These are phyloP conservation scores for Trypanosoma platydactyli DNA, from an alignment of 208 protist species.

Conservation along the genomic window DNA sequence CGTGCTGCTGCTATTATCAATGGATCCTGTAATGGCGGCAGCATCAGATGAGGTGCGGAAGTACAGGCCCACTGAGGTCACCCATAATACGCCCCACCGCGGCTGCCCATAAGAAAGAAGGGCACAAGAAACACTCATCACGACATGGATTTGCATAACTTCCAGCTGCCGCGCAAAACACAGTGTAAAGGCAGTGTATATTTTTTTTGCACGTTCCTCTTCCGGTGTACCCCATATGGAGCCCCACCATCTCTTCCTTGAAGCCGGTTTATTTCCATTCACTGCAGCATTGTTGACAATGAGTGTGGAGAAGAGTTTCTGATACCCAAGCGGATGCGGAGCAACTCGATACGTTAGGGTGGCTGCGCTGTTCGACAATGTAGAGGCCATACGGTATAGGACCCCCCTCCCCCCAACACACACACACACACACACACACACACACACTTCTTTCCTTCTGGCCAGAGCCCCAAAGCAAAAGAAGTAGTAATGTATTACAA, in stretches of 20 bases:
- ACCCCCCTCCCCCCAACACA: neutral
- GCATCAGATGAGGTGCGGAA: conserved; percentile 25
- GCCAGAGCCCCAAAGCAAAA: too few relatives aligned
- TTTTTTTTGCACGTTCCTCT: conserved; percentile 17
- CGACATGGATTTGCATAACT: conserved; percentile 33
- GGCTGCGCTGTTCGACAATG: conserved; percentile 27
- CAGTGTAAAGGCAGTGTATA: conserved; percentile 38
- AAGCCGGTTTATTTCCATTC: neutral
- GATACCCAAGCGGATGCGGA: conserved; percentile 39
- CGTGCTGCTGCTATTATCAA: neutral
- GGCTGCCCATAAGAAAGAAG: conserved; percentile 45
- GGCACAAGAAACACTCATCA: conserved; percentile 49
- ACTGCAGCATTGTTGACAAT: conserved; percentile 9
- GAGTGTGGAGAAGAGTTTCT: conserved; percentile 38
- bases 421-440: neutral
- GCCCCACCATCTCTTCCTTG: neutral
- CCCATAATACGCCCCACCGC: conserved; percentile 37
- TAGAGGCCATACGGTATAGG: neutral
- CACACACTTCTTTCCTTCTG: too few relatives aligned
- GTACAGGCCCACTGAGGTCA: conserved; percentile 53
- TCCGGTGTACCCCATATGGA: neutral
- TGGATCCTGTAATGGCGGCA: neutral
- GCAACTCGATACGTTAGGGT: conserved; percentile 52
- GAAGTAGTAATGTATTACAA: too few relatives aligned
- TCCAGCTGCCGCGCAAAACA: conserved; percentile 63